Conservation (phyloP, 2,329 filamentous ascomycete genomes). For the Saccharata proteae region DNA sequence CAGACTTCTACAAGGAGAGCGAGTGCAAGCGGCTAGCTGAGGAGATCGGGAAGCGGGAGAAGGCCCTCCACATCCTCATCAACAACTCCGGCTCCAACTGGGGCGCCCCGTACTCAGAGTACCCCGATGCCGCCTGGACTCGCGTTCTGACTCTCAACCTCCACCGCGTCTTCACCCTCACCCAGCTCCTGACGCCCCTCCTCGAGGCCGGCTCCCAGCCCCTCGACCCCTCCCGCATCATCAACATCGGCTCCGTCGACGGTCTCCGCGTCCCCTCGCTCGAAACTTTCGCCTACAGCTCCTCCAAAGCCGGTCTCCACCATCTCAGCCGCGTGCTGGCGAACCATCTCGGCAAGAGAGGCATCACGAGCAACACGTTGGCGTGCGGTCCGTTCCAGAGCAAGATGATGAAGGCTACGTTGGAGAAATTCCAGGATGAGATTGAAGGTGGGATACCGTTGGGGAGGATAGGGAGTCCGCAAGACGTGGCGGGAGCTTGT, state of each 20-base stretch:
- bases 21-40: conserved; percentile 46
- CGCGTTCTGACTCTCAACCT: conserved; percentile 49
- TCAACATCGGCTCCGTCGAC: conserved; percentile 55
- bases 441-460: conserved; percentile 52
- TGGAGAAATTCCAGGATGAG: conserved; percentile 42
- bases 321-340: conserved; percentile 55
- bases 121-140: conserved; percentile 41
- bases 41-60: conserved; percentile 42
- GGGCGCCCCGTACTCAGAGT: conserved; percentile 48
- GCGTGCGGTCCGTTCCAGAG: conserved; percentile 62
- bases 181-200: conserved; percentile 49
- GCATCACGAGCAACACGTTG: conserved; percentile 52
- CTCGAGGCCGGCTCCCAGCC: conserved; percentile 39
- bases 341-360: conserved; percentile 45
- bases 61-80: conserved; percentile 47
- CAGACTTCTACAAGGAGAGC: conserved; percentile 51
- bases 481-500: conserved; percentile 61
- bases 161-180: conserved; percentile 53
- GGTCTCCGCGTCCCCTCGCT: conserved; percentile 47
- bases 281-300: conserved; percentile 48
- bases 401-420: conserved; percentile 63
- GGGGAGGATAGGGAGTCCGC: conserved; percentile 51
- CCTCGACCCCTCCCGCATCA: conserved; percentile 42
- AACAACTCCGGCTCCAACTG: conserved; percentile 57
- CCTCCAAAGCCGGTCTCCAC: conserved; percentile 51